A percentile compares a stretch with the other conserved stretches of the same genome.
Evolutionary conservation across 441 rosid genomes (phyloP).

Genomic region (Bruguiera hainesii): DNA sequence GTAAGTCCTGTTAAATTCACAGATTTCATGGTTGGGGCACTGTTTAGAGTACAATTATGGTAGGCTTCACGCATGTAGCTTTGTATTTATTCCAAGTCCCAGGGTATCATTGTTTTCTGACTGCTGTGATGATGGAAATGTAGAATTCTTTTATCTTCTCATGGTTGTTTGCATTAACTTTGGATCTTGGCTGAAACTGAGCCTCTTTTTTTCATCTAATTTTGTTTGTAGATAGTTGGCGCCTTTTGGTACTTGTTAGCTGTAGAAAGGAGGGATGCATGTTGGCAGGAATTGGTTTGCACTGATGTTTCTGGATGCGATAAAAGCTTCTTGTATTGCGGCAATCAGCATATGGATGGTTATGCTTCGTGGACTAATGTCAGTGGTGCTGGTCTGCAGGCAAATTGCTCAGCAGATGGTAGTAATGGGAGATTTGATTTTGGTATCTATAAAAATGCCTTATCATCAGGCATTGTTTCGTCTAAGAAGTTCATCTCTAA

Average conservation of each 20-base stretch:
- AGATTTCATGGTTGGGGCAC: no score
- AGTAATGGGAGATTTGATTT: conserved; percentile 59
- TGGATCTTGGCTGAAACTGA: no score
- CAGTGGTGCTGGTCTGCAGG: conserved; percentile 31
- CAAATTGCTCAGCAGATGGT: conserved; percentile 36
- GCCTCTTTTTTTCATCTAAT: not conserved
- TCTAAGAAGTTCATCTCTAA: conserved; percentile 67
- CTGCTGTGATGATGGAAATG: not conserved
- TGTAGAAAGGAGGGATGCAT: conserved; percentile 72
- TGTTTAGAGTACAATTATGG: no score
- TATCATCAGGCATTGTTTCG: conserved; percentile 73
- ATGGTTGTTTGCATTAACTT: not conserved
- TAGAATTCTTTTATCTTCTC: not conserved
- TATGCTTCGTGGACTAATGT: conserved; percentile 43
- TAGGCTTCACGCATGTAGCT: no score
- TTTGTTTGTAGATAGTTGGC: conserved; percentile 71
- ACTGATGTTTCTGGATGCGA: conserved; percentile 22
- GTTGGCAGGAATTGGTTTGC: conserved; percentile 68
- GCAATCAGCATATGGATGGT: conserved; percentile 48
- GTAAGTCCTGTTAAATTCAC: conserved; percentile 43
- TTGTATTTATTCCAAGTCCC: not conserved
- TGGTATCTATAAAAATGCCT: conserved; percentile 65
- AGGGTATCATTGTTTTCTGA: conserved; percentile 10
- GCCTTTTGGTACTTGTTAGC: conserved; percentile 95
- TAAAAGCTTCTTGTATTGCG: conserved; percentile 63